Evolutionary conservation across 768 basidiomycete genomes (phyloP).

Genomic region (Dentipellis sp.): DNA sequence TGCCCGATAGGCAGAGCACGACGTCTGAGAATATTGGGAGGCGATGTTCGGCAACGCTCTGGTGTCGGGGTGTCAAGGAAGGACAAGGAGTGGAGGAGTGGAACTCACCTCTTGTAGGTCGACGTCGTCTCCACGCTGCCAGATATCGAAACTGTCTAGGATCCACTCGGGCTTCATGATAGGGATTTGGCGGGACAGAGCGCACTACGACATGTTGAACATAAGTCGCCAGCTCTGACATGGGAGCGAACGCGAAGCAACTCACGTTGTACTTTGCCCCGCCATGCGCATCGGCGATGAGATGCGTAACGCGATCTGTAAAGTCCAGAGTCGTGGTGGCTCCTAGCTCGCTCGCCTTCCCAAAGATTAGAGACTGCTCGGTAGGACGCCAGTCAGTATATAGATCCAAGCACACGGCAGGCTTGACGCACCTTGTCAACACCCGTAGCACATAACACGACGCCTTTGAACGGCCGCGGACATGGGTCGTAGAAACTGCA

Average conservation of each 20-base stretch:
- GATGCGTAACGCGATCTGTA: conserved; percentile 82
- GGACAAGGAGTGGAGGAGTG: not conserved
- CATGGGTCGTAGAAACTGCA: conserved; percentile 19
- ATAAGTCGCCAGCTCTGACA: too few relatives aligned
- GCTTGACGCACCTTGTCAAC: conserved; percentile 59
- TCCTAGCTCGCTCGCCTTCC: conserved; percentile 74
- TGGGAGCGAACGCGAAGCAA: not conserved
- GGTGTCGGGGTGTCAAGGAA: conserved; percentile 1
- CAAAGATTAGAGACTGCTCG: conserved; percentile 56
- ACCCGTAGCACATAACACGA: conserved; percentile 69
- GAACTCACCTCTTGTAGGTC: conserved; percentile 49
- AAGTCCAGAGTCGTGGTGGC: conserved; percentile 61
- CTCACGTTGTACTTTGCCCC: conserved; percentile 77
- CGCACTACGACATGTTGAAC: conserved; percentile 45
- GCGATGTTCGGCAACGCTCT: conserved; percentile 54
- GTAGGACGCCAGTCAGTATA: not conserved
- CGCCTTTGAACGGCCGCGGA: conserved; percentile 59
- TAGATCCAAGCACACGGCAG: not conserved
- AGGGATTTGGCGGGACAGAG: conserved; percentile 70
- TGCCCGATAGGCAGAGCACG: conserved; percentile 66
- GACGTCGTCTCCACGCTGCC: conserved; percentile 77
- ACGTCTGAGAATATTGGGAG: conserved; percentile 69
- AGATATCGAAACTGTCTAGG: conserved; percentile 54
- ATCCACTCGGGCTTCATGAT: conserved; percentile 79
- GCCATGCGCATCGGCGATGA: conserved; percentile 73